Base-by-base conservation (phyloP, 257 asterid species). In the Nyctanthes arbortristis region DNA sequence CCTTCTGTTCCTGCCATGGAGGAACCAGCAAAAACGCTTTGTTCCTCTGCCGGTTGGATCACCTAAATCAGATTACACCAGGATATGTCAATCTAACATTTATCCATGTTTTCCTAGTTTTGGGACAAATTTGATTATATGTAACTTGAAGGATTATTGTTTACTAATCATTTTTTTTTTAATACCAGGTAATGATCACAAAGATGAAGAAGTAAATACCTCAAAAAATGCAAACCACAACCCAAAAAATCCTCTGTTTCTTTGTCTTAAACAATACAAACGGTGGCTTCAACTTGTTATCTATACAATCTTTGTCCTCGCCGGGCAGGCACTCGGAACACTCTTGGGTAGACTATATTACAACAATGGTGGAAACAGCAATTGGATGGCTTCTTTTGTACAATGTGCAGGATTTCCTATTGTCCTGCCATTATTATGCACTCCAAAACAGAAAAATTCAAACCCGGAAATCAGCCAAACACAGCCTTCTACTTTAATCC, bases 361-460 rank as follows among this genome's bases (percentile, higher is more conserved):
- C 22, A 79, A 71, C 32, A 77, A 79, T n/a, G 89, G 89, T 5
- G 89, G 92, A 11, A 75, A 75, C 8, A 81, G 77, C 81, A 83
- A 77, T 67, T 83, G 81, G 76, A 54, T 83, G 49, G 77, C 70
- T 13, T 64, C 87, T 12, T 73, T 83, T 6, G 71, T 75, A 7
- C 89, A 85, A 66, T 63, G 65, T 5, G 69, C 62, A 2, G 87
- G 88, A 11, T 85, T 85, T 4, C 91, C 85, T 2, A 14, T 75
- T 6, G 73, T 85, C 54, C 45, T 85, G 12, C 93, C 88, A 8
- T 31, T 80, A 5, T 43, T 79, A 12, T 64, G 5, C 69, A 35
- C 55, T 34, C 24, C 72, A 72, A 39, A 58, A 55, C 40, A 59
- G 16, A 57, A 55, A 2, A 37, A 43, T 32, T 34, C 4, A 16